Conservation (phyloP, 1,139 yeast genomes). For the Nadsonia starkeyi-henricii region DNA sequence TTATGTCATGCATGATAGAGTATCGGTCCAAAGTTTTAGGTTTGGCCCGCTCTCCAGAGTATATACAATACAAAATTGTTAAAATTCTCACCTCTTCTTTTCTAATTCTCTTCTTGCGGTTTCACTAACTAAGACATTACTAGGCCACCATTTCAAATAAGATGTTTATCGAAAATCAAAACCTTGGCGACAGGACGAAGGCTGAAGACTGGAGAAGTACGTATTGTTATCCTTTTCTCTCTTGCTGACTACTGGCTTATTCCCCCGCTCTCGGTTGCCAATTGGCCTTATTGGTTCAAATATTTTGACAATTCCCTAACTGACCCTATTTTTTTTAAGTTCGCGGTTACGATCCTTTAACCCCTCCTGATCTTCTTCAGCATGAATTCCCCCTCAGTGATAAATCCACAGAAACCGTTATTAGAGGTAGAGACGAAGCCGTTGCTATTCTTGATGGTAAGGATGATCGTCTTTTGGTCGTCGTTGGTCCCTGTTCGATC, state of each 20-base stretch:
- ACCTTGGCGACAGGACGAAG: conserved; percentile 57
- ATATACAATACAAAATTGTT: no score
- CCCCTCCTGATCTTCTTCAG: conserved; percentile 89
- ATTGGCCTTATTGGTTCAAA: background rate
- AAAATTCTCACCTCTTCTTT: no score
- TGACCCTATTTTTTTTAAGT: conserved; percentile 27
- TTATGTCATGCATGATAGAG: no score
- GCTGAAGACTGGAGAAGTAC: conserved; percentile 82
- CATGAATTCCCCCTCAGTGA: conserved; percentile 68
- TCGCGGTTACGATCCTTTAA: conserved; percentile 85
- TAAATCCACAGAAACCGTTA: conserved; percentile 44
- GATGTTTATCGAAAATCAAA: background rate
- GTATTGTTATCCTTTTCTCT: conserved; percentile 20
- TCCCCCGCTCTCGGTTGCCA: no score
- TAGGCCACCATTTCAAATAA: background rate
- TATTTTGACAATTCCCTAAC: background rate
- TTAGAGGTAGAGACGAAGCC: conserved; percentile 66
- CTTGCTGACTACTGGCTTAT: no score
- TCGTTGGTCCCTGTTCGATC: conserved; percentile 93
- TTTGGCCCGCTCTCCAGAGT: no score
- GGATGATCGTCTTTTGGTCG: conserved; percentile 71
- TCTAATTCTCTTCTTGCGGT: no score
- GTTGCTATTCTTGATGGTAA: conserved; percentile 55
- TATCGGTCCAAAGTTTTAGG: no score
- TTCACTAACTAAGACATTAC: no score